phyloP scores from a whole-genome alignment of 1,284 basidiomycete genomes.

The Leccinum insolens region DNA sequence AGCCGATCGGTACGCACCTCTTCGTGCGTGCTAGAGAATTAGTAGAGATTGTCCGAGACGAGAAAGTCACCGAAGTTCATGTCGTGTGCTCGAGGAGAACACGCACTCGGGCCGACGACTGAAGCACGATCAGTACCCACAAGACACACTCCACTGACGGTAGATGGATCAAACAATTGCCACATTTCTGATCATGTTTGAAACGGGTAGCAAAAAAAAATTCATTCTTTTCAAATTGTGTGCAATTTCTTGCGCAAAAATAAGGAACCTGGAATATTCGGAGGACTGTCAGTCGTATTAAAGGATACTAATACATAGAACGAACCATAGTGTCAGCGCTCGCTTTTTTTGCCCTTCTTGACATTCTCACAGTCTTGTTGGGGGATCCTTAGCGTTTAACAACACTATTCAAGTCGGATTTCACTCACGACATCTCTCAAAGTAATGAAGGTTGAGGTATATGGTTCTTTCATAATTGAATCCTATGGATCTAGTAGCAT shows the following conservation, averaged over 20 bases:
- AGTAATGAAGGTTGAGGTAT: too few species aligned
- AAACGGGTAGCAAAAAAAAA: too few species aligned
- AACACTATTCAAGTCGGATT: constrained; percentile 18
- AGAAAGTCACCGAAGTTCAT: too few species aligned
- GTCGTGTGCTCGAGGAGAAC: too few species aligned
- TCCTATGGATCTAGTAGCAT: too few species aligned
- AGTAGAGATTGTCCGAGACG: too few species aligned
- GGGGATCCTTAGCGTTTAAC: neutral
- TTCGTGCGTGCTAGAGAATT: constrained; percentile 43
- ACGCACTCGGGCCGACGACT: too few species aligned
- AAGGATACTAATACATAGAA: constrained; percentile 2
- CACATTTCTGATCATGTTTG: too few species aligned
- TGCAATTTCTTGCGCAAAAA: neutral
- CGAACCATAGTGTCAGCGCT: constrained; percentile 80
- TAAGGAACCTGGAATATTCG: neutral
- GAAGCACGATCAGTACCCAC: too few species aligned
- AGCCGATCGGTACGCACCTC: constrained; percentile 55
- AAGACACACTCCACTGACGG: too few species aligned
- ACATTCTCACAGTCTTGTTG: constrained; percentile 70
- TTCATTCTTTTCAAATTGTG: neutral
- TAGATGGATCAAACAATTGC: too few species aligned
- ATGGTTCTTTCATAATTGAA: too few species aligned
- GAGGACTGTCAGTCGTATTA: neutral
- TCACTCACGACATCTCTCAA: constrained; percentile 30
- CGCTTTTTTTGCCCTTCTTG: constrained; percentile 45